phyloP scores from a whole-genome alignment of 306 rosid species.

The Glycyrrhiza uralensis region DNA sequence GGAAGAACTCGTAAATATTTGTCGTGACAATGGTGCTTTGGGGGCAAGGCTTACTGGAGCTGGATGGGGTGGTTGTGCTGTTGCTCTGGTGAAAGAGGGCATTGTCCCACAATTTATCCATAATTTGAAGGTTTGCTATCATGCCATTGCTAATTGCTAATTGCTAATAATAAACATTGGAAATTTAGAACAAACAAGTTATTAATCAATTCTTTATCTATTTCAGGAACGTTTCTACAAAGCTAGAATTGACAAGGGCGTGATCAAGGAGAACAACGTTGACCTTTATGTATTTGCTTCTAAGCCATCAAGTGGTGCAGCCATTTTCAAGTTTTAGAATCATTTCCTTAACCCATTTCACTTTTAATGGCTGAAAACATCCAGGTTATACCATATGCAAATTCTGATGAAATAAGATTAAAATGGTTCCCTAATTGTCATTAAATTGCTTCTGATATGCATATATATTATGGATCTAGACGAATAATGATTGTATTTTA shows the following conservation, averaged over 20 bases:
- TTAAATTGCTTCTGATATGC: neutral
- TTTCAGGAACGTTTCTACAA: slow-evolving; percentile 58
- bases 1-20: slow-evolving; percentile 64
- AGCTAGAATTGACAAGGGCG: slow-evolving; percentile 51
- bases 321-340: slow-evolving; percentile 54
- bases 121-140: slow-evolving; percentile 47
- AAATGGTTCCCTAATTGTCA: neutral
- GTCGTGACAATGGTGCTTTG: slow-evolving; percentile 57
- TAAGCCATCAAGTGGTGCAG: slow-evolving; percentile 84
- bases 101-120: slow-evolving; percentile 63
- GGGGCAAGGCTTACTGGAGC: slow-evolving; percentile 88
- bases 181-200: neutral
- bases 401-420: neutral
- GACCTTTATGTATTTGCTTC: slow-evolving; percentile 67
- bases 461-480: neutral
- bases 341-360: neutral
- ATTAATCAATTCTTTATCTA: neutral
- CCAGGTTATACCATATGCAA: neutral
- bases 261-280: slow-evolving; percentile 48
- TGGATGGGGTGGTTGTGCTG: slow-evolving; percentile 87
- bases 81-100: slow-evolving; percentile 65
- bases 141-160: neutral
- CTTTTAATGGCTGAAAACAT: neutral
- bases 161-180: too few relatives aligned
- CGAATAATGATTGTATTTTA: neutral